Evolutionary conservation across 331 rosid genomes (phyloP), one percentile per base, ranked within the genome.

Genomic region (Quercus lobata): DNA sequence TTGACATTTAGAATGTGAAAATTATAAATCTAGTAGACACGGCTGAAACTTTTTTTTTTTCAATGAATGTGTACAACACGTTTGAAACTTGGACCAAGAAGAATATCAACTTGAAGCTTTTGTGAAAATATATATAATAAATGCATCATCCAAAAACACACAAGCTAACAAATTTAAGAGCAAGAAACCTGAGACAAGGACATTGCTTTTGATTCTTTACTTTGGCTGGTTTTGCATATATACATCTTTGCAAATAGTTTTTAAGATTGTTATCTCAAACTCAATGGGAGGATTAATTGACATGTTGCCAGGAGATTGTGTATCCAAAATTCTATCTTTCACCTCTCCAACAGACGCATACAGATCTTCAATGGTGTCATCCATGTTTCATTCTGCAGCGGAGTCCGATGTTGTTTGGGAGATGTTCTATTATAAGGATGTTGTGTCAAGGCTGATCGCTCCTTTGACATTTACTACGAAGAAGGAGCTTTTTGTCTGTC

Each of bases 331-430:
- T 60, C 71, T 88, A 12, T 87, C 90, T 0, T 41, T 32, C 14
- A 76, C 89, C 15, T 82, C 89, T 25, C 92, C 92, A 17, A 19
- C 41, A 19, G 90, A 84, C 18, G 86, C 86, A 58, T 85, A 81
- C 37, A 62, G 44, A 53, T 69, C 76, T 71, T 86, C 88, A 34
- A 16, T 83, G 24, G 77, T 90, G 34, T 88, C 90, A 11, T 17
- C 85, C n/a, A 27, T 65, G 24, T 84, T 90, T 52, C 79, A 68
- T 1, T 79, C 84, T 0, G 86, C 77, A 6, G 83, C 84, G 0
- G 74, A 81, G n/a, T 84, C 90, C 9, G 88, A 86, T 79, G 27
- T 65, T 1, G 82, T 90, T 19, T 90, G 94, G 94, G 80, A 55
- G 25, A 79, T 22, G 6, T 77, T 90, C 74, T 78, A 88, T 78